Percentiles rank a stretch among this genome's conserved stretches.
These are phyloP conservation scores for Eucalyptus urophylla DNA, from an alignment of 345 rosid genomes.

Conservation along the genomic window DNA sequence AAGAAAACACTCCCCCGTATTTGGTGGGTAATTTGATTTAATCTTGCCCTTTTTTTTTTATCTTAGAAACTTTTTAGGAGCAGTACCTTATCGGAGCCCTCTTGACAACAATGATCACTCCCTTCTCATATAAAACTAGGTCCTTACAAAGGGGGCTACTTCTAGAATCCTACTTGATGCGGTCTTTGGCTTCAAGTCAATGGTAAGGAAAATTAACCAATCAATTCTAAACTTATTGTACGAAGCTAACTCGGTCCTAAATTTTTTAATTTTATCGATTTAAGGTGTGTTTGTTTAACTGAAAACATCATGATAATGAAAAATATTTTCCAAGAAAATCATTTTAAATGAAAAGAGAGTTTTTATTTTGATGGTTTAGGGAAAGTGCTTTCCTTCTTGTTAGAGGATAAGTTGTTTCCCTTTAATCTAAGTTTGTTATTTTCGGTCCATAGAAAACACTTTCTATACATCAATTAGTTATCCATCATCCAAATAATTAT, in stretches of 20 bases:
- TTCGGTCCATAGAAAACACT: not conserved
- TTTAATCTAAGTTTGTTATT: not conserved
- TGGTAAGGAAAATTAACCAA: not conserved
- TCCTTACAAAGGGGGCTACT: not conserved
- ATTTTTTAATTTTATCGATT: not conserved
- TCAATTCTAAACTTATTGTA: not conserved
- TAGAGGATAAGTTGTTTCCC: not conserved
- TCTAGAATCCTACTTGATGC: not conserved
- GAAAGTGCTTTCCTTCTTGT: not conserved
- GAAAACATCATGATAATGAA: not conserved
- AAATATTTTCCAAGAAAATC: not conserved
- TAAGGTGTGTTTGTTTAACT: rapidly evolving
- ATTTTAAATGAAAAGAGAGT: not conserved
- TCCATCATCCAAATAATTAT: not conserved
- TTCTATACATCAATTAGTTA: not conserved
- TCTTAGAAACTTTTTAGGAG: not conserved
- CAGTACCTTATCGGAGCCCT: not conserved
- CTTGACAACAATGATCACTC: not conserved
- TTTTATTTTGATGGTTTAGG: not conserved
- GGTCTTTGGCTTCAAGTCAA: not conserved
- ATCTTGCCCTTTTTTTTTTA: not conserved
- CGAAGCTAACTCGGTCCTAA: rapidly evolving
- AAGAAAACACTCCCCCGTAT: not conserved
- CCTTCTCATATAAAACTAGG: not conserved
- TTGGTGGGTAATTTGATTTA: not conserved